These are phyloP conservation scores for Melastoma malabathricum DNA, from an alignment of 345 rosid species.

Conservation along the genomic window DNA sequence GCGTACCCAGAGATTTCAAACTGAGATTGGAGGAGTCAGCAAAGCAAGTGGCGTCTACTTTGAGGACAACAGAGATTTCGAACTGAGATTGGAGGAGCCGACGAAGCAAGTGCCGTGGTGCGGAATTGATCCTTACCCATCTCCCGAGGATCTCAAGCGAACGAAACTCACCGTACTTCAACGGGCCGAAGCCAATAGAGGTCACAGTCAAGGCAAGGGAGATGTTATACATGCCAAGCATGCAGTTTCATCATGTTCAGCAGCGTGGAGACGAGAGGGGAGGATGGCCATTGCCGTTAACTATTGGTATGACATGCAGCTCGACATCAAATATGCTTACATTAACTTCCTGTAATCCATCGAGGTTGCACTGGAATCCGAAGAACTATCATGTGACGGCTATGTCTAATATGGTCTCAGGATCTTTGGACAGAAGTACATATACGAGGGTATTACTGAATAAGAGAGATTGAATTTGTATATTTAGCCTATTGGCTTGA, in stretches of 20 bases:
- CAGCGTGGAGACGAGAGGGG: conserved; percentile 50
- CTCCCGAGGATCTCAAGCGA: conserved; percentile 22
- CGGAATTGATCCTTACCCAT: conserved; percentile 68
- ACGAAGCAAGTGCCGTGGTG: conserved; percentile 58
- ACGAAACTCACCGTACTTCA: conserved; percentile 49
- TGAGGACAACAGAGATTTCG: conserved; percentile 33
- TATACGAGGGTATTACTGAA: neutral
- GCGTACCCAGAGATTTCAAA: conserved; percentile 27
- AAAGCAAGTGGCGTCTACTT: conserved; percentile 31
- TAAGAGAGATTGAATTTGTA: neutral
- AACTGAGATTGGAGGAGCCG: conserved; percentile 58
- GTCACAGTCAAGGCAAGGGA: conserved; percentile 76
- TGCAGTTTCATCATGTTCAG: conserved; percentile 96
- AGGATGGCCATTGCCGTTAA: conserved; percentile 69
- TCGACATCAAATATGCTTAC: no score
- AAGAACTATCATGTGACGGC: conserved; percentile 1
- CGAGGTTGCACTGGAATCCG: no score
- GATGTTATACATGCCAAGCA: conserved; percentile 87
- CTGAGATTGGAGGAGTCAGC: conserved; percentile 55
- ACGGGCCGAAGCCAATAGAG: conserved; percentile 65
- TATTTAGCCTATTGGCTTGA: no score
- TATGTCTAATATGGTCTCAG: neutral
- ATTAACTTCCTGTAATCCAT: no score
- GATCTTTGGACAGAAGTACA: no score
- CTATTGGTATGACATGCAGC: conserved; percentile 42